phyloP scores from a whole-genome alignment of 441 rosid genomes.

The Capsella rubella region DNA sequence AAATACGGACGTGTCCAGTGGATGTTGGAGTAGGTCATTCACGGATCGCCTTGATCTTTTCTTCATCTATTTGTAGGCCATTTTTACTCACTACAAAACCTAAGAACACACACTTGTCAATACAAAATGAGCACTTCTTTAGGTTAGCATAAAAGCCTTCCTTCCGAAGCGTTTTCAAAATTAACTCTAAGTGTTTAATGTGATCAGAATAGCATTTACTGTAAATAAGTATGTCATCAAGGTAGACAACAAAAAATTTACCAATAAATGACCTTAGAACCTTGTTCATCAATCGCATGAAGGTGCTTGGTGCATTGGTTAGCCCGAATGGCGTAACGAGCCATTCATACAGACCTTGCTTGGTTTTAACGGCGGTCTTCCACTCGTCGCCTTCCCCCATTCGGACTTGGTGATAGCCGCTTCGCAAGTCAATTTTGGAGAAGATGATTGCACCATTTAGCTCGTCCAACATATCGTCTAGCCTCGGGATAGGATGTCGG shows the following conservation, averaged over 20 bases:
- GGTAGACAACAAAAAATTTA: background rate
- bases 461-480: background rate
- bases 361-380: constrained; percentile 1
- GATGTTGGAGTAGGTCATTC: no score
- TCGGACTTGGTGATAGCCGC: background rate
- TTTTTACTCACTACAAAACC: background rate
- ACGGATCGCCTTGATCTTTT: no score
- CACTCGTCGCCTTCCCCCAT: background rate
- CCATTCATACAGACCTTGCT: background rate
- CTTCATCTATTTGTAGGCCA: no score
- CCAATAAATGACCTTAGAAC: background rate
- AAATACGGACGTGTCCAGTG: no score
- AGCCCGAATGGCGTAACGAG: background rate
- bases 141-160: background rate
- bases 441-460: background rate
- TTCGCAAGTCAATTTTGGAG: background rate
- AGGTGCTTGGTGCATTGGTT: background rate
- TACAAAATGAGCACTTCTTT: background rate
- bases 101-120: background rate
- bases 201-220: background rate
- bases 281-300: background rate
- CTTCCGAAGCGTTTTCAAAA: background rate
- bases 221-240: background rate
- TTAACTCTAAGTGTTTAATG: background rate
- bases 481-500: background rate